Percentiles rank a stretch among this genome's conserved stretches.
phyloP scores from a whole-genome alignment of 352 stramenopile genomes.

The Phytophthora podocarpi region DNA sequence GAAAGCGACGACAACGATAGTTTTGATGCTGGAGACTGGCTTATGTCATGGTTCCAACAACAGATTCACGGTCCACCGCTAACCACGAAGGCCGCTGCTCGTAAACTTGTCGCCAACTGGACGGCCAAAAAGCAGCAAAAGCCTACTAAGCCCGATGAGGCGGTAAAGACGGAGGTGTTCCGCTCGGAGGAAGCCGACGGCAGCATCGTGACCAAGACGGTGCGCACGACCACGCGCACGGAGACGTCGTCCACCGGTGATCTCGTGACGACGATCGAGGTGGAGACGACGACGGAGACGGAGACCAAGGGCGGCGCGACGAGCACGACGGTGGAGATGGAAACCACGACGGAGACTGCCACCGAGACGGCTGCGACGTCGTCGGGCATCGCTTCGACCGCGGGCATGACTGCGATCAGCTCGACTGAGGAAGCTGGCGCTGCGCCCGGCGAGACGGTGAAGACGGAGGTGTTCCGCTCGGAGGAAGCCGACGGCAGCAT shows the following conservation, averaged over 20 bases:
- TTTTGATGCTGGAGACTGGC: conserved; percentile 35
- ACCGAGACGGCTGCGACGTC: conserved; percentile 9
- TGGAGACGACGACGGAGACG: conserved; percentile 17
- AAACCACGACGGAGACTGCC: conserved; percentile 17
- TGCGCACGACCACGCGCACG: conserved; percentile 15
- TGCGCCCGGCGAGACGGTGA: conserved; percentile 10
- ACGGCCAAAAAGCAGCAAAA: background rate
- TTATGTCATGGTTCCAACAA: conserved; percentile 36
- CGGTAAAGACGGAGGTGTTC: conserved; percentile 18
- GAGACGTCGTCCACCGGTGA: conserved; percentile 1
- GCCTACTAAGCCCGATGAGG: background rate
- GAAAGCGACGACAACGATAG: conserved; percentile 11
- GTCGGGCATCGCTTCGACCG: conserved; percentile 16
- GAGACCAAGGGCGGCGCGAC: conserved; percentile 11
- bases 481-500: conserved; percentile 18
- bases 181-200: conserved; percentile 8
- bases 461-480: conserved; percentile 22
- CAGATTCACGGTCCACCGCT: conserved; percentile 16
- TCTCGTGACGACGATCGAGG: conserved; percentile 16
- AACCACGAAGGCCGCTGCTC: conserved; percentile 31
- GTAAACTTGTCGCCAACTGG: conserved; percentile 31
- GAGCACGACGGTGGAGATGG: conserved; percentile 20
- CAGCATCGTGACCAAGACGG: conserved; percentile 18
- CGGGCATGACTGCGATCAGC: conserved; percentile 10
- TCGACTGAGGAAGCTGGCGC: conserved; percentile 15